phyloP scores from a whole-genome alignment of 805 yeast genomes.

The Teunomyces kruisii region DNA sequence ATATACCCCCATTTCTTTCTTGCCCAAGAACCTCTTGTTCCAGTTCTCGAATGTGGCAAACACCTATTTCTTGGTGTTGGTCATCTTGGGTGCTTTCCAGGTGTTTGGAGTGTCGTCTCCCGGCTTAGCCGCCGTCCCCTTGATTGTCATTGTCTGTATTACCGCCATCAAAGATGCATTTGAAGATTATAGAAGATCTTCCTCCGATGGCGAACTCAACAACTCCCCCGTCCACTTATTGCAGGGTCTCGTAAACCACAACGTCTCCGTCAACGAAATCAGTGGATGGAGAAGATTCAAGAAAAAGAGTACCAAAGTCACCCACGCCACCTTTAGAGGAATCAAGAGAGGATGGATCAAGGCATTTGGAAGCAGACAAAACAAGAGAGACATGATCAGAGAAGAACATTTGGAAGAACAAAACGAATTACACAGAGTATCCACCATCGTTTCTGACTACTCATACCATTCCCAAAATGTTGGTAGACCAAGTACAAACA shows the following conservation, averaged over 20 bases:
- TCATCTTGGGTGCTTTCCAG: slow-evolving; percentile 47
- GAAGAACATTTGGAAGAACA: slow-evolving; percentile 23
- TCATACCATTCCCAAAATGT: slow-evolving; percentile 15
- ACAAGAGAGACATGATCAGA: slow-evolving; percentile 26
- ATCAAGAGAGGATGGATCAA: slow-evolving; percentile 21
- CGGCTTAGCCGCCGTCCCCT: slow-evolving; percentile 75
- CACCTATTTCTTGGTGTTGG: slow-evolving; percentile 53
- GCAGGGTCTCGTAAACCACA: slow-evolving; percentile 54
- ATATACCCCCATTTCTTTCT: slow-evolving; percentile 56
- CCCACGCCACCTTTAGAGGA: slow-evolving; percentile 14
- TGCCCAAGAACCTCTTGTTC: slow-evolving; percentile 54
- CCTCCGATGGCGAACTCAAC: slow-evolving; percentile 66
- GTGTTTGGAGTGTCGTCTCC: slow-evolving; percentile 75
- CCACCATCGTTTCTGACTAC: slow-evolving; percentile 38
- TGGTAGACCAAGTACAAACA: slow-evolving; percentile 1
- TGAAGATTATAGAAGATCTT: slow-evolving; percentile 69
- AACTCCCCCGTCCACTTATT: slow-evolving; percentile 61
- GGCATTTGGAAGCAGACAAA: slow-evolving; percentile 24
- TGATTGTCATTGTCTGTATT: slow-evolving; percentile 71
- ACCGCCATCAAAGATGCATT: slow-evolving; percentile 78
- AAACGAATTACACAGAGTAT: slow-evolving; percentile 32
- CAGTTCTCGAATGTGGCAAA: slow-evolving; percentile 64
- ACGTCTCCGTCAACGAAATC: slow-evolving; percentile 54
- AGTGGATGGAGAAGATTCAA: slow-evolving; percentile 69
- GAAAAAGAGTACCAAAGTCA: slow-evolving; percentile 48